These are phyloP conservation scores for Phanerodontia chrysosporium DNA, from an alignment of 768 basidiomycete species.

Conservation along the genomic window DNA sequence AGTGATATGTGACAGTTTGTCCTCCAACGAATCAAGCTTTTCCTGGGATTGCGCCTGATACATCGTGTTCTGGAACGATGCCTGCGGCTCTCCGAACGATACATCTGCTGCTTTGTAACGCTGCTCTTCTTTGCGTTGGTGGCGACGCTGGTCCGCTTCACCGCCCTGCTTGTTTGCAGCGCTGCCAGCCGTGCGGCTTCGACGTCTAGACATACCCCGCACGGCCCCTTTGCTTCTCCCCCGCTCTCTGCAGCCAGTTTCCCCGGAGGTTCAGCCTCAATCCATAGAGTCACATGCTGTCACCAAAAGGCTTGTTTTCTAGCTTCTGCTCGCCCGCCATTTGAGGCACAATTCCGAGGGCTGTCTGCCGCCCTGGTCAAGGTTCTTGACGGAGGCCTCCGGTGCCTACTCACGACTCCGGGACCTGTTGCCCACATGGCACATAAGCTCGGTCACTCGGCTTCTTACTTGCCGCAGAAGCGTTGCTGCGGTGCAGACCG, in stretches of 20 bases:
- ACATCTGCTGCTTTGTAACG: background rate
- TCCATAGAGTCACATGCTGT: slow-evolving; percentile 2
- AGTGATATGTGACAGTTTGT: background rate
- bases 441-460: slow-evolving; percentile 12
- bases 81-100: background rate
- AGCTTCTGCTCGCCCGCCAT: background rate
- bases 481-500: slow-evolving; percentile 7
- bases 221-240: background rate
- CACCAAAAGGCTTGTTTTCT: slow-evolving; percentile 1
- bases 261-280: background rate
- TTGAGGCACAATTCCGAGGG: background rate
- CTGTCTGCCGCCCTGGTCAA: background rate
- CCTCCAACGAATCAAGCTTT: slow-evolving; percentile 4
- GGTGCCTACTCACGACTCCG: slow-evolving; percentile 8
- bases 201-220: background rate
- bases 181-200: background rate
- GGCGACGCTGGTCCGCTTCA: background rate
- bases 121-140: background rate
- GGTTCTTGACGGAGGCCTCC: background rate
- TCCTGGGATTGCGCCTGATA: background rate
- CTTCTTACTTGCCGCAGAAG: slow-evolving; percentile 12
- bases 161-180: background rate
- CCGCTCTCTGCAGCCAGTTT: background rate
- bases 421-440: slow-evolving; percentile 12
- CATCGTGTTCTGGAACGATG: background rate